A percentile compares a stretch with the other conserved stretches of the same genome.
Evolutionary conservation across 108 stramenopile genomes (phyloP).

Genomic region (Cylindrotheca fusiformis): DNA sequence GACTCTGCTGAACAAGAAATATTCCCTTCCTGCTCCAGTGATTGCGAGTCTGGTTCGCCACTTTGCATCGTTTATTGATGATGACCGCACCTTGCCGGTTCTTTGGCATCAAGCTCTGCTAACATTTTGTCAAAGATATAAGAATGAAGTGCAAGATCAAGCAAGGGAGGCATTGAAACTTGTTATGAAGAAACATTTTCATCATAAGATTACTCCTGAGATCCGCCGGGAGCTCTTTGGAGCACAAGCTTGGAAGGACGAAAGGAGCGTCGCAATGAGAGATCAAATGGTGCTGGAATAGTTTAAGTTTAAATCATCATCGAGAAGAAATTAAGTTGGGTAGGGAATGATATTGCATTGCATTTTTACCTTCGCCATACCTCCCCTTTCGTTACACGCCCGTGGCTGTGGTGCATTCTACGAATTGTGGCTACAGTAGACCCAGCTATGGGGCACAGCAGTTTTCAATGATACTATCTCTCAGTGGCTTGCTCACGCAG

Average conservation of each 20-base stretch:
- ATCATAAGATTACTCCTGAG: slow-evolving; percentile 95
- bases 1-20: slow-evolving; percentile 97
- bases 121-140: slow-evolving; percentile 94
- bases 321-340: neutral
- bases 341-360: too few relatives aligned
- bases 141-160: slow-evolving; percentile 78
- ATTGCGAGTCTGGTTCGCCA: slow-evolving; percentile 87
- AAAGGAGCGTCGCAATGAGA: slow-evolving; percentile 34
- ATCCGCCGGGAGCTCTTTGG: slow-evolving; percentile 95
- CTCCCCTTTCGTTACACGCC: neutral
- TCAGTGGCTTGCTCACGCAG: slow-evolving; percentile 61
- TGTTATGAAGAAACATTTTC: slow-evolving; percentile 89
- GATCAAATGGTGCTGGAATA: neutral
- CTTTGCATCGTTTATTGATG: slow-evolving; percentile 80
- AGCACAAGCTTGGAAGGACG: slow-evolving; percentile 76
- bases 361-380: too few relatives aligned
- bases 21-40: slow-evolving; percentile 94
- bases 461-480: slow-evolving; percentile 58
- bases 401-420: too few relatives aligned
- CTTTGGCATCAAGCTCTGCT: slow-evolving; percentile 98
- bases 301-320: neutral
- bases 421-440: too few relatives aligned
- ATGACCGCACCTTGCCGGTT: slow-evolving; percentile 74
- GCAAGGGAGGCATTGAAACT: slow-evolving; percentile 72
- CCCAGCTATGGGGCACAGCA: slow-evolving; percentile 46